Evolutionary conservation across 2,329 filamentous ascomycete species (phyloP), one percentile per base, ranked within the genome.

Genomic region (Mariannaea sp.): DNA sequence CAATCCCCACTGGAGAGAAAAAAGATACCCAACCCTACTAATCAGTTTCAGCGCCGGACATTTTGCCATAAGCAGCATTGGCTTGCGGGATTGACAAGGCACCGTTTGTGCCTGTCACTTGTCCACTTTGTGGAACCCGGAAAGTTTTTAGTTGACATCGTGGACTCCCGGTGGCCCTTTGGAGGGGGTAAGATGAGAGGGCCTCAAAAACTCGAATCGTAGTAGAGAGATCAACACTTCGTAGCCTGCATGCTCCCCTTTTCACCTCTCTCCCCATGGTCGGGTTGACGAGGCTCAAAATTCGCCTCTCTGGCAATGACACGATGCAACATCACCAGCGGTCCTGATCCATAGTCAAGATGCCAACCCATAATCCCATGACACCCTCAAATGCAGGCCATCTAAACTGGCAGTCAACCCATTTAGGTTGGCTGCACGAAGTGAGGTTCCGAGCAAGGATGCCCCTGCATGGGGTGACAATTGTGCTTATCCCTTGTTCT

Each of bases 401-500:
- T 61, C 60, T 27, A 56, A 65, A 32, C 29, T 32, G 29, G 29
- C 13, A 56, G 52, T 56, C 59, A 64, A 59, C 53, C 56, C 59
- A 64, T 62, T 55, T 61, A 54, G 51, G 54, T 50, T 42, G 27
- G 60, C 45, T 56, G 55, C 55, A 65, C 52, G 59, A 48, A 51
- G 53, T 59, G 40, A 32, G 35, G 40, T 40, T 32, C 48, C 20
- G 48, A 53, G 32, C 61, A 56, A 50, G 62, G 63, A 41, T 56
- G 35, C 30, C 54, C 62, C 47, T 61, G 63, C 45, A 55, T 30
- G 33, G 30, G 50, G 32, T 41, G 51, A 54, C 58, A 61, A 49
- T 59, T 56, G 38, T 53, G 44, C 26, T 39, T n/a, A n/a, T n/a
- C n/a, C n/a, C n/a, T n/a, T n/a, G n/a, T n/a, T 36, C 48, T 44